phyloP scores from a whole-genome alignment of 179 eudicot genomes.

The Sideroxylon spinosum region DNA sequence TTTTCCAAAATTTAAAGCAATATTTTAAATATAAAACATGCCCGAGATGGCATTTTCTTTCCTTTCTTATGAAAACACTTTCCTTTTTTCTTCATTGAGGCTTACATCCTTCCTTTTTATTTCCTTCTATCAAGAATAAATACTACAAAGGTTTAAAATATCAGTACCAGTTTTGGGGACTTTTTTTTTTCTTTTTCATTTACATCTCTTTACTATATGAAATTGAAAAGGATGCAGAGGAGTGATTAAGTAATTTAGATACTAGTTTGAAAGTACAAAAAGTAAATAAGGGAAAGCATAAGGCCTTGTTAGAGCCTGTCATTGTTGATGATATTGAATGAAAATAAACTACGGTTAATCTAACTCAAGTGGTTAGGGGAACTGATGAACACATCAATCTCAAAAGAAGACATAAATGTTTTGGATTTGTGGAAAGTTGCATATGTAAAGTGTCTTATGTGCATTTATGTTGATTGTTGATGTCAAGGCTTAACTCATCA shows the following conservation, averaged over 20 bases:
- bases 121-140: neutral
- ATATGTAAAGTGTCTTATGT: neutral
- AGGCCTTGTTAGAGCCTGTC: neutral
- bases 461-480: conserved; percentile 8
- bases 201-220: too few species aligned
- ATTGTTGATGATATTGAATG: neutral
- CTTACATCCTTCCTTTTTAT: neutral
- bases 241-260: neutral
- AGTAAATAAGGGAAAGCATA: neutral
- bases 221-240: neutral
- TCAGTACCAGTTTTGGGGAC: neutral
- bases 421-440: neutral
- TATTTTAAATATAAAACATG: neutral
- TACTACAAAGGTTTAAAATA: neutral
- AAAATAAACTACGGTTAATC: neutral
- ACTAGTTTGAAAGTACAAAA: neutral
- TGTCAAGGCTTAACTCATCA: neutral
- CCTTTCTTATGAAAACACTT: neutral
- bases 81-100: neutral
- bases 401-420: neutral
- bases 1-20: neutral
- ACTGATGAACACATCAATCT: neutral
- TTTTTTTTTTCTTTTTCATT: neutral
- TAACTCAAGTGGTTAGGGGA: neutral
- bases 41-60: neutral